Evolutionary conservation across 2,329 filamentous ascomycete species (phyloP).

Genomic region (Fusarium multiceps): DNA sequence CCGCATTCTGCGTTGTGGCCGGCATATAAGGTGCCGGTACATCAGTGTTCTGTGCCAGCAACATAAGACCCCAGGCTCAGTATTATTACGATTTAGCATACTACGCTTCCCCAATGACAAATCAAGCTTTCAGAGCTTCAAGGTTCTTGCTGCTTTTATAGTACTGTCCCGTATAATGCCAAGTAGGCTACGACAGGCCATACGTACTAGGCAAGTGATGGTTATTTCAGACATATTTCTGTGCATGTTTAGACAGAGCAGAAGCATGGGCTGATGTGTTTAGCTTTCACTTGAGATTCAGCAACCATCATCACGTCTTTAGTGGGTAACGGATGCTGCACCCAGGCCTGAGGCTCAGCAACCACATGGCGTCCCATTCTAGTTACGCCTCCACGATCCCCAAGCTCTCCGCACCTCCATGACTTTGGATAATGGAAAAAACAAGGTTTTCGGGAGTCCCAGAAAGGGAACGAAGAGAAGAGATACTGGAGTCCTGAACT

Average conservation of each 20-base stretch:
- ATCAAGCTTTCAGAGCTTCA: neutral
- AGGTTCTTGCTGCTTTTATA: neutral
- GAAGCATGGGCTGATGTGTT: neutral
- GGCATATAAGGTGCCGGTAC: constrained; percentile 10
- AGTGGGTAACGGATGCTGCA: neutral
- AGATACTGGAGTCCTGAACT: constrained; percentile 11
- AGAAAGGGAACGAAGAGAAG: constrained; percentile 35
- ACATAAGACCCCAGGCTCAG: neutral
- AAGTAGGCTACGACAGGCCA: neutral
- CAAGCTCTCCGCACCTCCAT: constrained; percentile 34
- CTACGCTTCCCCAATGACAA: neutral
- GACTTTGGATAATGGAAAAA: constrained; percentile 26
- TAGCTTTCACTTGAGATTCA: neutral
- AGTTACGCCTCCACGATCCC: constrained; percentile 23
- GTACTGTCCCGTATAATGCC: neutral
- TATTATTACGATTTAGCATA: neutral
- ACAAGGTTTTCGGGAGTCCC: constrained; percentile 36
- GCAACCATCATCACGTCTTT: neutral
- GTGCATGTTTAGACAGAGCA: neutral
- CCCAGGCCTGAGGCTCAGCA: constrained; percentile 8
- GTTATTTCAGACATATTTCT: neutral
- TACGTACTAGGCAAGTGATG: neutral
- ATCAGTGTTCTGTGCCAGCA: neutral
- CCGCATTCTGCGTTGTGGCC: constrained; percentile 30
- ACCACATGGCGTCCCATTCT: constrained; percentile 20